A percentile compares a stretch with the other conserved stretches of the same genome.
These are phyloP conservation scores for Mimosa pudica DNA, from an alignment of 306 rosid genomes.

Conservation along the genomic window DNA sequence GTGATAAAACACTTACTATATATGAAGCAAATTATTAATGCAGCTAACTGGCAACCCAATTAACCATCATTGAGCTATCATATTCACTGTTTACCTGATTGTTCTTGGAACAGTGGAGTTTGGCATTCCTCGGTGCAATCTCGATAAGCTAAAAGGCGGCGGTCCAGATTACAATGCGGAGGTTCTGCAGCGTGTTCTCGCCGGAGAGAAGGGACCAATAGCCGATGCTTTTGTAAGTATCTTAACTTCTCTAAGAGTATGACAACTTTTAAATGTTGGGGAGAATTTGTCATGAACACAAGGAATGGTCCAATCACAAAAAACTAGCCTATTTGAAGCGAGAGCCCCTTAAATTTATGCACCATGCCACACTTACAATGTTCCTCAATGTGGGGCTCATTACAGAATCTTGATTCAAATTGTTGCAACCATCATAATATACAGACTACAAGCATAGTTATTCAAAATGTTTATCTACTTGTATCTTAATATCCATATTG, in stretches of 20 bases:
- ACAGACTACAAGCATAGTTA: conserved; percentile 4
- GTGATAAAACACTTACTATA: conserved; percentile 19
- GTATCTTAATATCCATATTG: conserved; percentile 17
- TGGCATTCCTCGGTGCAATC: conserved; percentile 79
- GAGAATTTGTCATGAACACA: background rate
- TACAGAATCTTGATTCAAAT: too few species aligned
- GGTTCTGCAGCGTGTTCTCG: conserved; percentile 65
- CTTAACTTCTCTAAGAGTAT: conserved; percentile 7
- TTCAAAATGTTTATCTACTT: background rate
- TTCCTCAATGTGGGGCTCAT: too few species aligned
- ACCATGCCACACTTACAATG: too few species aligned
- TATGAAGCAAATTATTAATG: conserved; percentile 27
- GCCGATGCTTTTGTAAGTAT: conserved; percentile 90
- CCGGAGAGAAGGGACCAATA: conserved; percentile 73
- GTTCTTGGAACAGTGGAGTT: conserved; percentile 65
- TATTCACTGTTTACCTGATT: conserved; percentile 27
- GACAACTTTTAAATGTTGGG: background rate
- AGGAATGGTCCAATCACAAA: too few species aligned
- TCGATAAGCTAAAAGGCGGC: conserved; percentile 76
- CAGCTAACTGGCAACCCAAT: conserved; percentile 21
- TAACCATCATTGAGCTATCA: conserved; percentile 22
- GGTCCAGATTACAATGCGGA: conserved; percentile 71
- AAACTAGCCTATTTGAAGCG: too few species aligned
- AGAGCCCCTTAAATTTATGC: too few species aligned
- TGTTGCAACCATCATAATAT: too few species aligned